Conservation (phyloP, 1,284 basidiomycete species). For the Laetiporus sulphureus region DNA sequence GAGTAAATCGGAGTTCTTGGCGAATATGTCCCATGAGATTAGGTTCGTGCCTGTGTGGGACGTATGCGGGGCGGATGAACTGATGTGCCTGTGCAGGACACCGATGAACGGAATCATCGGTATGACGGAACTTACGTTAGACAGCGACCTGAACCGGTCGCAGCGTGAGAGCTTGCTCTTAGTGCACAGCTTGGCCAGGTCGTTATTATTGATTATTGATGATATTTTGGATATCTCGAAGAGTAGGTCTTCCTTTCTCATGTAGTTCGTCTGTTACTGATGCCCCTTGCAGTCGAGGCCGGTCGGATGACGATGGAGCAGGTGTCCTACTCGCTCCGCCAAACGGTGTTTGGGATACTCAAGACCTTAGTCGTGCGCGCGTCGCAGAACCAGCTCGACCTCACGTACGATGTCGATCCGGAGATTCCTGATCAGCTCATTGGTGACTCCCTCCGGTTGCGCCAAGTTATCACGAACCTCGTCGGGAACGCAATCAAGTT, state of each 20-base stretch:
- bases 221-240: conserved; percentile 98
- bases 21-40: conserved; percentile 97
- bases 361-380: conserved; percentile 98
- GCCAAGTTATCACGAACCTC: conserved; percentile 93
- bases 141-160: conserved; percentile 83
- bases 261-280: conserved; percentile 7
- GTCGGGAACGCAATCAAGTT: conserved; percentile 97
- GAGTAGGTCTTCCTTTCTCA: conserved; percentile 50
- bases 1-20: conserved; percentile 96
- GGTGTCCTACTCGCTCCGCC: conserved; percentile 95
- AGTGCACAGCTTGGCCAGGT: conserved; percentile 92
- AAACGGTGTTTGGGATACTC: conserved; percentile 95
- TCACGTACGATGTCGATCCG: conserved; percentile 95
- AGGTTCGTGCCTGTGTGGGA: conserved; percentile 43
- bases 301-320: conserved; percentile 99
- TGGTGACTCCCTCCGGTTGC: conserved; percentile 90
- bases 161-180: conserved; percentile 94
- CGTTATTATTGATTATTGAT: conserved; percentile 94
- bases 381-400: conserved; percentile 94
- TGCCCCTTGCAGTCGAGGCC: conserved; percentile 73
- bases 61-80: background rate
- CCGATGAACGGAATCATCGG: conserved; percentile 99
- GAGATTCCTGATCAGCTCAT: conserved; percentile 97
- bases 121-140: conserved; percentile 97
- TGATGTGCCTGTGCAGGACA: conserved; percentile 46